A percentile compares a stretch with the other conserved stretches of the same genome.
These are phyloP conservation scores for Gaeumannomyces tritici DNA, from an alignment of 2,329 filamentous ascomycete genomes.

Conservation along the genomic window DNA sequence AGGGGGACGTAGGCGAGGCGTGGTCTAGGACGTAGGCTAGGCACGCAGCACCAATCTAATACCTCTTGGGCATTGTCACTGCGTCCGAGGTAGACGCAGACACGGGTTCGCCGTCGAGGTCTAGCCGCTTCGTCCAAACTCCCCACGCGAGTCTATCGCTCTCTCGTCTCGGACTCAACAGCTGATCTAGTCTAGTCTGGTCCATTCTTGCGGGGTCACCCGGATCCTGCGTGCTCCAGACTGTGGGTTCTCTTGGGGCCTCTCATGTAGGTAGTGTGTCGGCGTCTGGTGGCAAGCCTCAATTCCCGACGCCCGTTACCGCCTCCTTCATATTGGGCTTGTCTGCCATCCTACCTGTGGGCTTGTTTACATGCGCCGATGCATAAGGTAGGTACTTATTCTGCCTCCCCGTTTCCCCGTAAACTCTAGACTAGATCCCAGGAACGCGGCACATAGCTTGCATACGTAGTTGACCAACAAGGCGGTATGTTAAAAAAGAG, in stretches of 20 bases:
- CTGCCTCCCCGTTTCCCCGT: not conserved
- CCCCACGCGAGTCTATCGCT: not conserved
- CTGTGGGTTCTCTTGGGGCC: not conserved
- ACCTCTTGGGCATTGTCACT: not conserved
- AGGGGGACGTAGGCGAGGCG: no score
- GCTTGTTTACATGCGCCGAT: no score
- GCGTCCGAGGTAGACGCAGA: not conserved
- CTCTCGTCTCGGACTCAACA: not conserved
- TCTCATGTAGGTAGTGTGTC: not conserved
- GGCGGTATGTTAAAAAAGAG: not conserved
- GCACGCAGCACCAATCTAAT: not conserved
- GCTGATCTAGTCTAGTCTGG: not conserved
- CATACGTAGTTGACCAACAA: no score
- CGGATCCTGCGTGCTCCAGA: not conserved
- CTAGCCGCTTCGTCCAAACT: not conserved
- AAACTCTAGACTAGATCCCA: not conserved
- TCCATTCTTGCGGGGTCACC: not conserved
- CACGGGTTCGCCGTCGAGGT: not conserved
- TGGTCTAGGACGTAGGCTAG: not conserved
- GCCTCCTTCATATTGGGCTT: no score
- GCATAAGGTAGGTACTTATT: no score
- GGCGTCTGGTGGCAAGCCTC: not conserved
- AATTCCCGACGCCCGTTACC: not conserved
- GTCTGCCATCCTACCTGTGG: no score
- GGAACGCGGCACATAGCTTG: not conserved